A percentile compares a stretch with the other conserved stretches of the same genome.
Evolutionary conservation across 345 rosid genomes (phyloP).

Genomic region (Alliaria petiolata): DNA sequence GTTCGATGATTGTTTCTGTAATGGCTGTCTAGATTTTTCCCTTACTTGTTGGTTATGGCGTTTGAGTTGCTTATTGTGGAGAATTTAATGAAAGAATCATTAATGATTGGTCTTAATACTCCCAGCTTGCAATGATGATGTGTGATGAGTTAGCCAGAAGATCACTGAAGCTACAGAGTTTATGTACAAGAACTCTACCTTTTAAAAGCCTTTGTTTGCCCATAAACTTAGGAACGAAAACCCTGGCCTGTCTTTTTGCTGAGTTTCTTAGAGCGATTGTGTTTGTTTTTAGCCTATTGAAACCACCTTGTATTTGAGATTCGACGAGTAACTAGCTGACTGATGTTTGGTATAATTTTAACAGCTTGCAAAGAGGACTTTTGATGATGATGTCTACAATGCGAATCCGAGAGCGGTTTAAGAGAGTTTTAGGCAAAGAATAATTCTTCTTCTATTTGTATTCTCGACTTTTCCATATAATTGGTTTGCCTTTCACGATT

Average conservation of each 20-base stretch:
- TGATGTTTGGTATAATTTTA: constrained; percentile 28
- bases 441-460: constrained; percentile 17
- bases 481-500: too few species aligned
- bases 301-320: neutral
- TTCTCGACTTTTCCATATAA: too few species aligned
- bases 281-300: constrained; percentile 18
- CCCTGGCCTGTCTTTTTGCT: neutral
- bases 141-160: constrained; percentile 71
- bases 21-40: neutral
- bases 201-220: too few species aligned
- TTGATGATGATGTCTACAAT: constrained; percentile 40
- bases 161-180: constrained; percentile 48
- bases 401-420: constrained; percentile 8
- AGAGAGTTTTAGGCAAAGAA: constrained; percentile 16
- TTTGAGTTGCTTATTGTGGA: constrained; percentile 21
- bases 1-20: neutral
- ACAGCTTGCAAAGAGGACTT: constrained; percentile 49
- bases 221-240: neutral
- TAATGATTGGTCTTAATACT: constrained; percentile 55
- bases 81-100: constrained; percentile 23
- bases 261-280: constrained; percentile 13
- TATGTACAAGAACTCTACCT: constrained; percentile 33
- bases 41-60: too few species aligned
- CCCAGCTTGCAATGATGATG: constrained; percentile 93
- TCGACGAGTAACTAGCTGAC: neutral